Conservation (phyloP, 1,284 basidiomycete genomes). For the Fistulinella cinereoalba region DNA sequence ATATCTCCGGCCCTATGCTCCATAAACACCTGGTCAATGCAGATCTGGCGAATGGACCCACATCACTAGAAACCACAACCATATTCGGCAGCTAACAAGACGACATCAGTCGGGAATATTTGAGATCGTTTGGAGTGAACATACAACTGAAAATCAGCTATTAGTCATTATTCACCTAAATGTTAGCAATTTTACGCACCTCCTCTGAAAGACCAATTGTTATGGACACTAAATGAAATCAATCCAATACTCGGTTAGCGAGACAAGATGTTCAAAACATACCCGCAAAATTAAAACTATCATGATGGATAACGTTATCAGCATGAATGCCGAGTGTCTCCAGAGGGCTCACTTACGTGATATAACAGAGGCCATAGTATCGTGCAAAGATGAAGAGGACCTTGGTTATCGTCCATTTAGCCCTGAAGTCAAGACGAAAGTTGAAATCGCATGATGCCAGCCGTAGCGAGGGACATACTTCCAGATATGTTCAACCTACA, state of each 20-base stretch:
- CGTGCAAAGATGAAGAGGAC: not conserved
- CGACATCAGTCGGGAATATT: not conserved
- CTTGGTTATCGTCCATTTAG: not conserved
- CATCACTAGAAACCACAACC: slow-evolving; percentile 2
- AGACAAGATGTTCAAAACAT: not conserved
- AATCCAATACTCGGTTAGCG: not conserved
- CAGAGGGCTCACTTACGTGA: not conserved
- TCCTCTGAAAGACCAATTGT: not conserved
- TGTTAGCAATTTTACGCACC: not conserved
- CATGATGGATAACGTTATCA: not conserved
- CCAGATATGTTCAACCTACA: slow-evolving; percentile 6
- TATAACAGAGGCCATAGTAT: not conserved
- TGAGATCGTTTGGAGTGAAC: not conserved
- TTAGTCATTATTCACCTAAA: not conserved
- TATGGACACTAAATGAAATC: not conserved
- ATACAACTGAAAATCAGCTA: slow-evolving; percentile 2
- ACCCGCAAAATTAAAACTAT: not conserved
- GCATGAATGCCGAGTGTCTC: not conserved
- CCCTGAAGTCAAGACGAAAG: not conserved
- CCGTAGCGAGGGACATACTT: not conserved
- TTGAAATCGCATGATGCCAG: not conserved
- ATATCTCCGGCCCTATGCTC: slow-evolving; percentile 2
- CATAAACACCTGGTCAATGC: not conserved
- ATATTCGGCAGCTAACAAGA: slow-evolving; percentile 1
- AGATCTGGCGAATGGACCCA: not conserved